These are phyloP conservation scores for Suillus spraguei DNA, from an alignment of 768 basidiomycete species.

Conservation along the genomic window DNA sequence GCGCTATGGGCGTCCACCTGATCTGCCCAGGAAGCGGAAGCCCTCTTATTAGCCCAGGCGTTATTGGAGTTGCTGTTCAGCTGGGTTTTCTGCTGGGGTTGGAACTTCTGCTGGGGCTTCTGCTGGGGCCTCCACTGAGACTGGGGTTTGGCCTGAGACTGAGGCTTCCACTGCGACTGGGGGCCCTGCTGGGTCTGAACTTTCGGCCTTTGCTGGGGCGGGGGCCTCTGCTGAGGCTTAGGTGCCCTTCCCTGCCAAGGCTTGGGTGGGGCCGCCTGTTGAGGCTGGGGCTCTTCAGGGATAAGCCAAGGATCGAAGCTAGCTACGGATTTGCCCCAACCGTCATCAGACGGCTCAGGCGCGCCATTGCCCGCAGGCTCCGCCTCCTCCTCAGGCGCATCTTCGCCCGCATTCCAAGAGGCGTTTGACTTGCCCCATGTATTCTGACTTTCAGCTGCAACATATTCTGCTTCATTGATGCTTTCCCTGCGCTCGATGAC, in stretches of 20 bases:
- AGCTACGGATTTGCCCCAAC: constrained; percentile 27
- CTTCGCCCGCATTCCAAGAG: neutral
- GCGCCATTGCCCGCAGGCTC: neutral
- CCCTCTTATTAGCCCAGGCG: constrained; percentile 1
- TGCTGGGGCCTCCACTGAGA: neutral
- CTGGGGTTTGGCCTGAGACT: too few species aligned
- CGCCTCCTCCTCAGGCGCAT: constrained; percentile 13
- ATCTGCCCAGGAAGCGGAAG: constrained; percentile 31
- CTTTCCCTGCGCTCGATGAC: constrained; percentile 28
- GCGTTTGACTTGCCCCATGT: constrained; percentile 26
- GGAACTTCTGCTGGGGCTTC: constrained; percentile 16
- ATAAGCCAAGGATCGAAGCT: constrained; percentile 26
- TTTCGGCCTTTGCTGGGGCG: too few species aligned
- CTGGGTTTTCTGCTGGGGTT: constrained; percentile 1
- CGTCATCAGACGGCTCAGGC: constrained; percentile 21
- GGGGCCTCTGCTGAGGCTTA: neutral
- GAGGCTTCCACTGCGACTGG: too few species aligned
- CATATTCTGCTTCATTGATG: constrained; percentile 4
- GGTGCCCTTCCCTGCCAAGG: too few species aligned
- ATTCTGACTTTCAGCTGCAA: constrained; percentile 9
- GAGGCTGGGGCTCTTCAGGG: neutral
- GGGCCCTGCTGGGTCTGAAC: too few species aligned
- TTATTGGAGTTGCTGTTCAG: constrained; percentile 1
- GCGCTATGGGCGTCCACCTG: constrained; percentile 25
- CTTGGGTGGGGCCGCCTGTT: neutral